Percentiles rank a stretch among this genome's conserved stretches.
phyloP scores from a whole-genome alignment of 352 stramenopile genomes.

The Phytophthora colocasiae region DNA sequence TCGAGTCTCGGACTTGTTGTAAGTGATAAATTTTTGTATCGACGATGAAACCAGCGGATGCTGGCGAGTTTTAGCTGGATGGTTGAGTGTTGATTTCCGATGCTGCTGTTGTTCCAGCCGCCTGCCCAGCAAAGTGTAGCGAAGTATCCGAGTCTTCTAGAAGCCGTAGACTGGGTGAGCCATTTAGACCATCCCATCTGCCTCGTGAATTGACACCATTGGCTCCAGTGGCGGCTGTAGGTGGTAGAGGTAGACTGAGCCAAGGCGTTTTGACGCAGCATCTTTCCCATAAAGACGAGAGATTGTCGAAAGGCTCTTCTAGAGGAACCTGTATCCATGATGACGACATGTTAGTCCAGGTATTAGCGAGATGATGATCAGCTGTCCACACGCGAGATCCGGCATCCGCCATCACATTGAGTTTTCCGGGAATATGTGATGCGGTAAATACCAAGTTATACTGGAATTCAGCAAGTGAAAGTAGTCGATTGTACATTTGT shows the following conservation, averaged over 20 bases:
- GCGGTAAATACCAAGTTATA: neutral
- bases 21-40: neutral
- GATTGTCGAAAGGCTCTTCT: constrained; percentile 13
- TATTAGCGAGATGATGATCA: neutral
- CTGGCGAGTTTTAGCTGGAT: constrained; percentile 23
- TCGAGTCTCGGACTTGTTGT: neutral
- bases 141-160: constrained; percentile 3
- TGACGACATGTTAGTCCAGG: neutral
- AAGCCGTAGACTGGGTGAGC: neutral
- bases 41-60: constrained; percentile 25
- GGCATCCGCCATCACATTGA: neutral
- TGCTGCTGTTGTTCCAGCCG: constrained; percentile 1
- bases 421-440: neutral
- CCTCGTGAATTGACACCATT: constrained; percentile 15
- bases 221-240: constrained; percentile 14
- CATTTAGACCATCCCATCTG: constrained; percentile 21
- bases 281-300: constrained; percentile 9
- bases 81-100: constrained; percentile 20
- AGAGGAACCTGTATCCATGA: constrained; percentile 10
- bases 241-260: constrained; percentile 17
- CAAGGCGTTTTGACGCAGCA: constrained; percentile 6
- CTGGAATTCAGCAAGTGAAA: neutral
- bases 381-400: neutral
- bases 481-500: neutral
- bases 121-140: constrained; percentile 13